Conservation (phyloP, 371 early-diverging fungal genomes). For the Rhizomucor pusillus region DNA sequence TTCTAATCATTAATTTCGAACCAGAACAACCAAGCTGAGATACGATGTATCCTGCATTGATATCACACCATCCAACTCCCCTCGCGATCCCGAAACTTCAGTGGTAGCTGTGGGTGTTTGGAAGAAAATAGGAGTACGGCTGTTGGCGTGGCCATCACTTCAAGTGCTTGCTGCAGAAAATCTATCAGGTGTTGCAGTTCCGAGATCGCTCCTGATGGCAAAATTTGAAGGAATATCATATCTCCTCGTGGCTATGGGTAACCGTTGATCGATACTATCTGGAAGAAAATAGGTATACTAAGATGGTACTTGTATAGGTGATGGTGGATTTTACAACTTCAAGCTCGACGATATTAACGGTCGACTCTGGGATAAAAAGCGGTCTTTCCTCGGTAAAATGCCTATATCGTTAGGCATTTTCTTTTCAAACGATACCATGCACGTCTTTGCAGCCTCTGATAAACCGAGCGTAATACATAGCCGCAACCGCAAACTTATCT, state of each 20-base stretch:
- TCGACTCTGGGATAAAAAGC: conserved; percentile 57
- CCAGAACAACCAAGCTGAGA: conserved; percentile 41
- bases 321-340: conserved; percentile 80
- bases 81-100: conserved; percentile 24
- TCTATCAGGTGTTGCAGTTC: conserved; percentile 61
- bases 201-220: conserved; percentile 77
- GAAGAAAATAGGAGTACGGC: conserved; percentile 63
- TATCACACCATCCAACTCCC: conserved; percentile 52
- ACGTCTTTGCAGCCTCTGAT: conserved; percentile 88
- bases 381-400: conserved; percentile 74
- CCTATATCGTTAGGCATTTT: conserved; percentile 75
- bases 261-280: background rate
- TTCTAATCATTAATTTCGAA: background rate
- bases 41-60: conserved; percentile 78
- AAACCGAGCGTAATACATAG: conserved; percentile 84
- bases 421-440: conserved; percentile 50
- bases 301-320: conserved; percentile 52
- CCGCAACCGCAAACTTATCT: conserved; percentile 73
- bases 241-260: conserved; percentile 78
- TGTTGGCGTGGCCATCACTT: conserved; percentile 63
- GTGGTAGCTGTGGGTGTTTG: conserved; percentile 78
- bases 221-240: conserved; percentile 73
- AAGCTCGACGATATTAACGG: conserved; percentile 47
- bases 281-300: no score
- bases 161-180: conserved; percentile 46